A percentile compares a stretch with the other conserved stretches of the same genome.
Conservation (phyloP, 306 rosid genomes). For the Gastrolobium villosum region DNA sequence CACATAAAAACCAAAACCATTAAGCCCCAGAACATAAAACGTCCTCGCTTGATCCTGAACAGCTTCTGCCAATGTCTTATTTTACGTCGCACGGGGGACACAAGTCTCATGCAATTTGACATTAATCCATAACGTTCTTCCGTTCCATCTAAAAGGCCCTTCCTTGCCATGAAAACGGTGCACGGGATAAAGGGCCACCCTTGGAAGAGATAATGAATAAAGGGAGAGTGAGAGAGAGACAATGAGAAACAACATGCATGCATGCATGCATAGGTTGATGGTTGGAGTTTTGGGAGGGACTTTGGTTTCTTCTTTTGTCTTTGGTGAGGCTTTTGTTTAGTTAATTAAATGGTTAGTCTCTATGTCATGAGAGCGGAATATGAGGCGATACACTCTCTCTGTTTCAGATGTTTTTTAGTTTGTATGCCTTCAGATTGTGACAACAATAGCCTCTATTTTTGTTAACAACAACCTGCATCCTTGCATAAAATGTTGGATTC, state of each 20-base stretch:
- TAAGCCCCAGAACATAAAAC: slow-evolving; percentile 43
- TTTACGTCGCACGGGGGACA: slow-evolving; percentile 33
- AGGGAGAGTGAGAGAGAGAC: not conserved
- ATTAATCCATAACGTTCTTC: slow-evolving; percentile 47
- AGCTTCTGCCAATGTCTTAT: slow-evolving; percentile 40
- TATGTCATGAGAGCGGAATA: slow-evolving; percentile 43
- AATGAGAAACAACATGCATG: slow-evolving; percentile 18
- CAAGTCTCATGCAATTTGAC: slow-evolving; percentile 17
- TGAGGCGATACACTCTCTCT: slow-evolving; percentile 58
- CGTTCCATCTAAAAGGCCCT: slow-evolving; percentile 51
- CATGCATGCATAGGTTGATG: slow-evolving; percentile 15
- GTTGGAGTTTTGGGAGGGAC: slow-evolving; percentile 26
- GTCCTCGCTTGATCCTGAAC: slow-evolving; percentile 34
- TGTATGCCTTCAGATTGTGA: not conserved
- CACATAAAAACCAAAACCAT: slow-evolving; percentile 54
- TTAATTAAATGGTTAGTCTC: slow-evolving; percentile 33
- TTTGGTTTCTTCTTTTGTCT: slow-evolving; percentile 38
- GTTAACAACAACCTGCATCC: no score
- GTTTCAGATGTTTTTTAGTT: slow-evolving; percentile 43
- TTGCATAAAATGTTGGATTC: no score
- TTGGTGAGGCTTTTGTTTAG: slow-evolving; percentile 42
- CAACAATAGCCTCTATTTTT: no score
- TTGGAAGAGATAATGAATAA: slow-evolving; percentile 13
- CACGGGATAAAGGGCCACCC: not conserved
- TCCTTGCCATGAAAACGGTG: slow-evolving; percentile 45